Evolutionary conservation across 2,329 filamentous ascomycete genomes (phyloP).

Genomic region (Catunica adiposa): DNA sequence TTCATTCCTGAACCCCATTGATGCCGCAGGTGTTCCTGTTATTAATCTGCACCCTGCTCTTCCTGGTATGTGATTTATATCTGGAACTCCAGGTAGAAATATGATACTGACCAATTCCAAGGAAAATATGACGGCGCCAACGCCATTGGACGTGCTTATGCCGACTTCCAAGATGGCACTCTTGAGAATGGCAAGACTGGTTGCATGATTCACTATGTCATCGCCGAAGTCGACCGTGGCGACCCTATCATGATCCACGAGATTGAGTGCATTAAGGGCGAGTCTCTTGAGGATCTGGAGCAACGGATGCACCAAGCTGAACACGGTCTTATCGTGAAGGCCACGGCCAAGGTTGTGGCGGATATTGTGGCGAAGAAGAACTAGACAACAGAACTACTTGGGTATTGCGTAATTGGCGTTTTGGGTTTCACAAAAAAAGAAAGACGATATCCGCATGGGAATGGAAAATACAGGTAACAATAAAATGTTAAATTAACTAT

Average conservation of each 20-base stretch:
- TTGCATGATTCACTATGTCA: slow-evolving; percentile 81
- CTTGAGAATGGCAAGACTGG: slow-evolving; percentile 57
- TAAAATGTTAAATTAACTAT: neutral
- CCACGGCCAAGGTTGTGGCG: slow-evolving; percentile 35
- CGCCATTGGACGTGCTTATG: slow-evolving; percentile 64
- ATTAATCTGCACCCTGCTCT: slow-evolving; percentile 62
- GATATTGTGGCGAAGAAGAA: slow-evolving; percentile 22
- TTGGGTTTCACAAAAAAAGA: neutral
- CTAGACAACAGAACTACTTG: slow-evolving; percentile 1
- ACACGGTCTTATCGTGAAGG: slow-evolving; percentile 64
- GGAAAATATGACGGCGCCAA: slow-evolving; percentile 60
- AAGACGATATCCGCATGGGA: neutral
- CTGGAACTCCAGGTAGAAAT: neutral
- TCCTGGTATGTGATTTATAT: slow-evolving; percentile 18
- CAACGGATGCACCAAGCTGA: slow-evolving; percentile 60
- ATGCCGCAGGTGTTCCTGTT: slow-evolving; percentile 43
- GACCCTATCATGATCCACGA: slow-evolving; percentile 54
- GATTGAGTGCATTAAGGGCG: slow-evolving; percentile 47
- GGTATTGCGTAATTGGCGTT: neutral
- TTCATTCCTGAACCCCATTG: slow-evolving; percentile 53
- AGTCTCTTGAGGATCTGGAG: slow-evolving; percentile 49
- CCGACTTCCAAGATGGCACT: slow-evolving; percentile 47
- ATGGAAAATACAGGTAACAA: neutral
- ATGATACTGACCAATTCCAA: slow-evolving; percentile 5
- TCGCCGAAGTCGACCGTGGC: slow-evolving; percentile 64